Percentiles rank a stretch among this genome's conserved stretches.
These are phyloP conservation scores for Westerdykella aurantiaca DNA, from an alignment of 2,329 filamentous ascomycete species.

Conservation along the genomic window DNA sequence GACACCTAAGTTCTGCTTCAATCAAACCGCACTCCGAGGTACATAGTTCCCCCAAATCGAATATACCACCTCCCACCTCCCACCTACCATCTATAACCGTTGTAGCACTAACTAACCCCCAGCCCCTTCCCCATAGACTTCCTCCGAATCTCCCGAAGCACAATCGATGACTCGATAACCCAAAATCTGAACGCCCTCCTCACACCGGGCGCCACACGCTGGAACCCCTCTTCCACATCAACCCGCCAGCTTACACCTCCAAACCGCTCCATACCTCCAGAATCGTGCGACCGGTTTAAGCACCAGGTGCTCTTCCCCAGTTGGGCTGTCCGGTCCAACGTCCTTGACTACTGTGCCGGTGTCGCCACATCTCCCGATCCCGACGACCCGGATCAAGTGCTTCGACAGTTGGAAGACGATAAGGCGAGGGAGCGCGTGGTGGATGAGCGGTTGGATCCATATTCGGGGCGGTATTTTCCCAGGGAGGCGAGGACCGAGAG, in stretches of 20 bases:
- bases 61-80: not conserved
- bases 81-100: conserved; percentile 4
- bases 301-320: conserved; percentile 75
- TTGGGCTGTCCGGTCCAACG: conserved; percentile 77
- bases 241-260: conserved; percentile 51
- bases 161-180: conserved; percentile 87
- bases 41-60: conserved; percentile 6
- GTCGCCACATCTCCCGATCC: conserved; percentile 86
- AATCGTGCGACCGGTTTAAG: conserved; percentile 67
- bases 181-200: conserved; percentile 88
- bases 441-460: conserved; percentile 87
- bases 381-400: conserved; percentile 69
- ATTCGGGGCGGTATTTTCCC: conserved; percentile 76
- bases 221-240: conserved; percentile 74
- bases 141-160: conserved; percentile 73
- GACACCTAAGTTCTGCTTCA: conserved; percentile 49
- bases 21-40: conserved; percentile 47
- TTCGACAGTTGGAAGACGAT: conserved; percentile 64
- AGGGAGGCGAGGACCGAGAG: conserved; percentile 73
- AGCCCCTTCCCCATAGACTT: conserved; percentile 60
- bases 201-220: conserved; percentile 65
- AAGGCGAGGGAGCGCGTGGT: conserved; percentile 67
- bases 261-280: conserved; percentile 51
- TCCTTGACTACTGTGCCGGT: conserved; percentile 81
- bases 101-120: conserved; percentile 31